phyloP scores from a whole-genome alignment of 257 asterid species.

The Nicotiana undulata region DNA sequence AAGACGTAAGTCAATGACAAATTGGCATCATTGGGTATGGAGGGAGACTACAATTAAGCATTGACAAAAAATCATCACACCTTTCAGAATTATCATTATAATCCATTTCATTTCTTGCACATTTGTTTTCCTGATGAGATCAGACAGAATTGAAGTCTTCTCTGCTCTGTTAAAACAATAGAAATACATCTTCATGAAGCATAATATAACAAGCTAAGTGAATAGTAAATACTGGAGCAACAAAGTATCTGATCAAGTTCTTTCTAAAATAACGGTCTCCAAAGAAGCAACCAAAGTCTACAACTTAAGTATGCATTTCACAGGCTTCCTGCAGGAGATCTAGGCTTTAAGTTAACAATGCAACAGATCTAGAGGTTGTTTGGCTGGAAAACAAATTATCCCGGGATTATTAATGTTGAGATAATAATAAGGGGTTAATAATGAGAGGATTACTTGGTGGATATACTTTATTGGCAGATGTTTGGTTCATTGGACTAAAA shows the following conservation, averaged over 20 bases:
- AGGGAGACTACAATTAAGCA: neutral
- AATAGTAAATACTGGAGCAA: neutral
- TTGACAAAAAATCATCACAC: constrained; percentile 21
- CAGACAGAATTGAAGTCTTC: constrained; percentile 65
- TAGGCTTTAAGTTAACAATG: neutral
- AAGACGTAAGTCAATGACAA: neutral
- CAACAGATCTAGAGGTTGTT: neutral
- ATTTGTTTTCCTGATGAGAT: constrained; percentile 77
- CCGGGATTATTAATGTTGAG: no score
- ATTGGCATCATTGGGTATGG: neutral
- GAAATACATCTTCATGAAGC: constrained; percentile 19
- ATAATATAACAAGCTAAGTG: neutral
- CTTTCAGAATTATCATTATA: constrained; percentile 93
- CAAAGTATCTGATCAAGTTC: neutral
- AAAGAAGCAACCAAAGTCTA: neutral
- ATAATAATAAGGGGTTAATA: no score
- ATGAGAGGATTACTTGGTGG: no score
- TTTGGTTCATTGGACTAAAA: no score
- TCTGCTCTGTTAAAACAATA: constrained; percentile 47
- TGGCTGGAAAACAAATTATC: neutral
- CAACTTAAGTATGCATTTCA: neutral
- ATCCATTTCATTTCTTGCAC: constrained; percentile 99
- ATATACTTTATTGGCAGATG: no score
- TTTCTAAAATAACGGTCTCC: neutral
- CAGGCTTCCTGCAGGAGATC: neutral